Evolutionary conservation across 2,329 filamentous ascomycete species (phyloP).

Genomic region (Aspergillus awamori): DNA sequence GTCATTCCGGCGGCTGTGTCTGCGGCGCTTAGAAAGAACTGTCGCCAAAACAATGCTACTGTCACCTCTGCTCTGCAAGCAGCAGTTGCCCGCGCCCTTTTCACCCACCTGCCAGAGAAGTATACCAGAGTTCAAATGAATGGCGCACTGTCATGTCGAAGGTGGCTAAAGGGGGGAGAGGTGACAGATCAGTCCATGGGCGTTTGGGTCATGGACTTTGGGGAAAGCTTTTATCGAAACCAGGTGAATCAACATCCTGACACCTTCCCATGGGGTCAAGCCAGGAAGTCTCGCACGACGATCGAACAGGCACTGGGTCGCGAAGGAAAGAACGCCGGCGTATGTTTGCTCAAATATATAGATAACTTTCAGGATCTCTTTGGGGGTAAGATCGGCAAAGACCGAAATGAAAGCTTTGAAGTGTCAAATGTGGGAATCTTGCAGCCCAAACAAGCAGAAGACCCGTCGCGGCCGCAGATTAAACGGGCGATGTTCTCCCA

Average conservation of each 20-base stretch:
- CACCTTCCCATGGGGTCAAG: slow-evolving; percentile 39
- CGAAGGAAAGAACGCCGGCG: slow-evolving; percentile 36
- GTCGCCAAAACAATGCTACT: slow-evolving; percentile 44
- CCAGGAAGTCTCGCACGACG: slow-evolving; percentile 32
- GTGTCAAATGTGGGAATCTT: slow-evolving; percentile 52
- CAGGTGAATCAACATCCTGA: slow-evolving; percentile 12
- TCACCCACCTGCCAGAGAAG: slow-evolving; percentile 33
- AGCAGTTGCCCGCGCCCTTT: slow-evolving; percentile 42
- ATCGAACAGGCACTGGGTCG: slow-evolving; percentile 32
- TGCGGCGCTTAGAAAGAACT: slow-evolving; percentile 32
- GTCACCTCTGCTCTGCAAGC: slow-evolving; percentile 47
- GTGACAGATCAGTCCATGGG: slow-evolving; percentile 44
- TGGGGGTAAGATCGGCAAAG: slow-evolving; percentile 41
- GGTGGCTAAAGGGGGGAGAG: slow-evolving; percentile 35
- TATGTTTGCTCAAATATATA: slow-evolving; percentile 47
- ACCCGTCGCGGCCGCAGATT: slow-evolving; percentile 30
- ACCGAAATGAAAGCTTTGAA: slow-evolving; percentile 45
- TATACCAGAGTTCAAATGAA: slow-evolving; percentile 36
- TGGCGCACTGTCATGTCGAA: slow-evolving; percentile 44
- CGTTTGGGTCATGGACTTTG: slow-evolving; percentile 41
- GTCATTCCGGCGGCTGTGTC: slow-evolving; percentile 36
- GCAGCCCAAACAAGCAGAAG: slow-evolving; percentile 12
- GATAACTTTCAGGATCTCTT: slow-evolving; percentile 43
- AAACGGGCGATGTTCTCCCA: slow-evolving; percentile 51
- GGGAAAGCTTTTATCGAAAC: slow-evolving; percentile 33